Evolutionary conservation across 331 rosid species (phyloP), one percentile per base, ranked within the genome.

Genomic region (Prunus yedoensis): DNA sequence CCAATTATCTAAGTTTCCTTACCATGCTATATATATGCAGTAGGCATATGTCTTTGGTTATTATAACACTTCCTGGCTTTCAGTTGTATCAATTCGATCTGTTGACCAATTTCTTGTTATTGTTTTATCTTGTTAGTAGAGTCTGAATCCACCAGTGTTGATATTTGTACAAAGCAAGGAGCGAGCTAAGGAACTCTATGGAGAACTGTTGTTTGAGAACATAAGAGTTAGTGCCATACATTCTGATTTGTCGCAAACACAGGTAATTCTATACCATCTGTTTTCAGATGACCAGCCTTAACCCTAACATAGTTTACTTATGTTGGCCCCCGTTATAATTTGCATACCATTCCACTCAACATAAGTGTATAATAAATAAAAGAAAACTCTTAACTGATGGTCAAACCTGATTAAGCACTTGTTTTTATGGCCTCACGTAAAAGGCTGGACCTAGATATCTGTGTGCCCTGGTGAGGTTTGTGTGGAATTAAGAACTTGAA

Each of bases 91-190:
- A 7, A 62, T 65, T 69, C 79, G 35, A 60, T 77, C 16, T 38
- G 70, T 41, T 83, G 66, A 87, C 88, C 67, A 50, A 25, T 71
- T 58, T 60, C 16, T 64, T 77, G 46, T 67, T 60, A 43, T 73
- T 76, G 45, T 61, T 49, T 73, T 65, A 10, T 66, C 75, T 66
- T 75, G 79, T 79, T 45, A 43, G 68, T 73, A 95, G 99, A 88
- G 94, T 77, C 82, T 90, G 73, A 88, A 95, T 82, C 99, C 97
- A 62, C 99, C 99, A 28, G 89, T 95, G 8, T 78, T 95, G 82
- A 84, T 95, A 75, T 95, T 95, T 76, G 85, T 90, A 74, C 97
- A 95, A 90, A 95, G 96, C 92, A 95, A 95, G 95, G 97, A 87
- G 83, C 91, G 99, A 25, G 99, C 99, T 38, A 92, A 92, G 87